phyloP scores from a whole-genome alignment of 805 yeast genomes.

The Kluyveromyces siamensis region DNA sequence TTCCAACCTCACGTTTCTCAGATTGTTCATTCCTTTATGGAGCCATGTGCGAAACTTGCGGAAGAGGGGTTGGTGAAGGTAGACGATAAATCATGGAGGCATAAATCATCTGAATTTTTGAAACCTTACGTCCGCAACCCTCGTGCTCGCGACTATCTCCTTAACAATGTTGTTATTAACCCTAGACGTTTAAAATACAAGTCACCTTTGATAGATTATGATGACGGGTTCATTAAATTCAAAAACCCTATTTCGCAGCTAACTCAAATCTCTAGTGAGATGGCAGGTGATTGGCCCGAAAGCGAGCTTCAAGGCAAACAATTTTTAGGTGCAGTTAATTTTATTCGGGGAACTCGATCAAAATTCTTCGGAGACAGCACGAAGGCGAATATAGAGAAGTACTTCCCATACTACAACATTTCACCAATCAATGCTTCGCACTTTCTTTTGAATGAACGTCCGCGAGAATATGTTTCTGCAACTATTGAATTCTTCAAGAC shows the following conservation, averaged over 20 bases:
- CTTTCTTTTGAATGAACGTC: constrained; percentile 35
- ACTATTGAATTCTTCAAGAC: constrained; percentile 20
- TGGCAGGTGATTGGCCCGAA: constrained; percentile 30
- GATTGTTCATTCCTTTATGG: constrained; percentile 30
- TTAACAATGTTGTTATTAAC: constrained; percentile 29
- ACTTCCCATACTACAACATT: constrained; percentile 22
- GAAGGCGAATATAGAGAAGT: constrained; percentile 13
- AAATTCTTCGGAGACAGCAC: constrained; percentile 30
- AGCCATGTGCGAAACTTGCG: constrained; percentile 28
- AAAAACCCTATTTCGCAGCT: constrained; percentile 28
- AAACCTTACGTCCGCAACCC: constrained; percentile 17
- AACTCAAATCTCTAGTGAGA: constrained; percentile 19
- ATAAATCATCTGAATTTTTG: constrained; percentile 15
- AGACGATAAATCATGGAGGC: constrained; percentile 23
- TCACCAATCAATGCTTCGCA: constrained; percentile 22
- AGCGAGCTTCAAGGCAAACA: constrained; percentile 11
- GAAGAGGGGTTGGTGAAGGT: constrained; percentile 13
- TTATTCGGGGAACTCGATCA: constrained; percentile 34
- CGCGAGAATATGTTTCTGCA: constrained; percentile 18
- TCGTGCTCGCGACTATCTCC: constrained; percentile 29
- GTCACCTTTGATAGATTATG: constrained; percentile 20
- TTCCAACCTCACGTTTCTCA: constrained; percentile 28
- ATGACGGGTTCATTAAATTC: constrained; percentile 26
- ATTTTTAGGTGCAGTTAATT: constrained; percentile 31
- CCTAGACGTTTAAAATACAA: constrained; percentile 17